phyloP scores from a whole-genome alignment of 768 basidiomycete genomes.

The Lentinula guzmanii region DNA sequence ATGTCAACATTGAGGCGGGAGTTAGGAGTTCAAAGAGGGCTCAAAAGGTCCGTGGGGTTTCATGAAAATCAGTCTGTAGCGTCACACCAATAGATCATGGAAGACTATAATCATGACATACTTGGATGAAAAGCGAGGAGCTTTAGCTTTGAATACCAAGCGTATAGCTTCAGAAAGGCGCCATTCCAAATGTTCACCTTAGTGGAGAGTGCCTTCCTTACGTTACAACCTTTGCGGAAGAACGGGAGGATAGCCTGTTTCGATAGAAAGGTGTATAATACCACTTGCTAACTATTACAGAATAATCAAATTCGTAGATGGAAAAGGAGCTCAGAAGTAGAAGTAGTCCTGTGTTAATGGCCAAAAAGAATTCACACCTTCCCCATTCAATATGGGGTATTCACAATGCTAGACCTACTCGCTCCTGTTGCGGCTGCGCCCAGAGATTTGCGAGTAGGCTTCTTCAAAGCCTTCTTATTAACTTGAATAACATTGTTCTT shows the following conservation, averaged over 20 bases:
- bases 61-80: too few species aligned
- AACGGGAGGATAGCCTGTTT: too few species aligned
- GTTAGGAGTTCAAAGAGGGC: too few species aligned
- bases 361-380: neutral
- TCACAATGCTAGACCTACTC: conserved; percentile 62
- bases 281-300: neutral
- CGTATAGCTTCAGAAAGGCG: too few species aligned
- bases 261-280: neutral
- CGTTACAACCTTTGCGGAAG: too few species aligned
- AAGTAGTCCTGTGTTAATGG: neutral
- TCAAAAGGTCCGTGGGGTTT: too few species aligned
- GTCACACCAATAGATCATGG: neutral
- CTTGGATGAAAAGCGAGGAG: too few species aligned
- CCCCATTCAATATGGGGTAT: conserved; percentile 48
- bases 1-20: too few species aligned
- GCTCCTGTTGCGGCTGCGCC: conserved; percentile 32
- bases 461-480: conserved; percentile 89
- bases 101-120: too few species aligned
- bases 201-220: too few species aligned
- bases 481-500: conserved; percentile 90
- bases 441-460: conserved; percentile 73
- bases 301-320: neutral
- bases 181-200: too few species aligned
- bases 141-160: too few species aligned
- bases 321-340: neutral